Evolutionary conservation across 31 red algal genomes (phyloP).

Genomic region (Pterothamnion heteromorphum): DNA sequence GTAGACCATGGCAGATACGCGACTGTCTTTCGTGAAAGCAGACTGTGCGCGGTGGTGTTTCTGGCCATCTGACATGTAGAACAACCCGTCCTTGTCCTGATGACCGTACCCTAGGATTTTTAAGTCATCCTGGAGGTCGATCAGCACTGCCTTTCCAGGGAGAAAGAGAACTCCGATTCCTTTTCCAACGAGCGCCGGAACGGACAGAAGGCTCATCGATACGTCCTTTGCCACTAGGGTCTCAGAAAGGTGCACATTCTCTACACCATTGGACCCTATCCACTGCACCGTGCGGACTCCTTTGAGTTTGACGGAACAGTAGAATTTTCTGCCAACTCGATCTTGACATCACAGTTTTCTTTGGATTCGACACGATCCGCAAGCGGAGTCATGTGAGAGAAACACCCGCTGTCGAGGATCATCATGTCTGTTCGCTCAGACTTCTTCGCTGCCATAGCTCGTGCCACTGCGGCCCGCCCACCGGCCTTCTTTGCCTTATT

Average conservation of each 20-base stretch:
- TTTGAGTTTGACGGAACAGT: not conserved
- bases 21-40: not conserved
- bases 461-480: not conserved
- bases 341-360: not conserved
- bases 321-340: conserved; percentile 1
- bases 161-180: conserved; percentile 8
- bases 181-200: conserved; percentile 8
- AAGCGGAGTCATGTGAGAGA: conserved; percentile 23
- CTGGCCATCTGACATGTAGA: conserved; percentile 37
- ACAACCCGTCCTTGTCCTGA: conserved; percentile 32
- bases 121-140: conserved; percentile 30
- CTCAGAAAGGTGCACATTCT: not conserved
- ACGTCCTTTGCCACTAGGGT: not conserved
- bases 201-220: conserved; percentile 33
- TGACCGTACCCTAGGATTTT: conserved; percentile 14
- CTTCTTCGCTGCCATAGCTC: not conserved
- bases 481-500: not conserved
- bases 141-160: not conserved
- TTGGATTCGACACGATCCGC: not conserved
- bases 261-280: not conserved
- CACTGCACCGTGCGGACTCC: conserved; percentile 6
- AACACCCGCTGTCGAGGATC: conserved; percentile 10
- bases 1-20: not conserved
- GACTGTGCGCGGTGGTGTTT: not conserved
- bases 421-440: not conserved